Base-by-base conservation (phyloP, 78 protist genomes). In the Trichosphaerium sp. region DNA sequence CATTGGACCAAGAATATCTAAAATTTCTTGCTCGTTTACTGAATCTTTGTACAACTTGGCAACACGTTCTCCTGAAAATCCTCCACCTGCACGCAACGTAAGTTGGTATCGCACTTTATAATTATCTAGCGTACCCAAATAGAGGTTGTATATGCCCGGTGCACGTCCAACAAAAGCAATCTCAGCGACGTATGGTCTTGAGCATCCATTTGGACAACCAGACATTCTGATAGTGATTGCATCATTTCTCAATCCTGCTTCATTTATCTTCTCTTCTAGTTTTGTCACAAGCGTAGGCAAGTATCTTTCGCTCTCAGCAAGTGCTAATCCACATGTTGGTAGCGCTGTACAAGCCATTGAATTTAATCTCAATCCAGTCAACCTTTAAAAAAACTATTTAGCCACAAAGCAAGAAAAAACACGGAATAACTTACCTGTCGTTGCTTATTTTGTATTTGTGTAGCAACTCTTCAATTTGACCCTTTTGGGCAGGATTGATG, bases 191-290 rank as follows among this genome's bases (percentile, higher is more conserved):
- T 74, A 85, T 2, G 90, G 90, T 26, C 90, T 65, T 15, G 87
- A 81, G 71, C 90, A 85, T 32, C 90, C 90, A 74, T 85, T 85
- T 34, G 90, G 90, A 55, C 90, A 85, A 42, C 90, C 85, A 8
- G 86, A 75, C 69, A 79, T 78, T 65, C 90, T 81, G 25, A 80
- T 57, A 28, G 49, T 37, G 11, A 74, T 64, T n/a, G 74, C 75
- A 23, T 66, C 76, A 47, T 69, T 49, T 14, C 26, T 0, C 64
- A 75, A 63, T 26, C 78, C 83, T 54, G n/a, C 35, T 65, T 69
- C 47, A 42, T 60, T 61, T 51, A 82, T 7, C 23, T 37, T 0
- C 25, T 2, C 65, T 49, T 40, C 25, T 35, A 85, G 32, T 32
- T 58, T 47, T 15, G 21, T 38, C 47, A 69, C 37, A 52, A 74